Evolutionary conservation across 2,329 filamentous ascomycete species (phyloP).

Genomic region (Nakataea oryzae): DNA sequence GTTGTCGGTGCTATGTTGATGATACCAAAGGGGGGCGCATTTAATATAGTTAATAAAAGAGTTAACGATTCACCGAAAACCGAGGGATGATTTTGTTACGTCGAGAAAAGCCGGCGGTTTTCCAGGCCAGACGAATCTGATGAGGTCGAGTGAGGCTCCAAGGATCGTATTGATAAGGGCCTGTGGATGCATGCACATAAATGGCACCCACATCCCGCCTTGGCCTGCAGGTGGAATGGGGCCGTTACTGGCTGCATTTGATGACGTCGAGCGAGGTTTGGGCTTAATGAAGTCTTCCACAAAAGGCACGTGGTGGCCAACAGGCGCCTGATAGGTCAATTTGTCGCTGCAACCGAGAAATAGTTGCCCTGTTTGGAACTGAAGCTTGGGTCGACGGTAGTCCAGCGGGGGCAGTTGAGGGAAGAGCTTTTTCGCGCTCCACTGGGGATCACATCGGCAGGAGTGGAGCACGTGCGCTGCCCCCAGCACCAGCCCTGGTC

Average conservation of each 20-base stretch:
- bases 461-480: background rate
- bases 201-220: too few species aligned
- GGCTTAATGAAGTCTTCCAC: too few species aligned
- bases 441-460: too few species aligned
- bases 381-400: background rate
- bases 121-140: too few species aligned
- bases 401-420: background rate
- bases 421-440: background rate
- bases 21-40: background rate
- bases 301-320: background rate
- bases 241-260: background rate
- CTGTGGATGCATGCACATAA: too few species aligned
- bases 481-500: background rate
- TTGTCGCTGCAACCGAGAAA: conserved; percentile 2
- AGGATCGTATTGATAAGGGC: too few species aligned
- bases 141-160: too few species aligned
- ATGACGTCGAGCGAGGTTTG: too few species aligned
- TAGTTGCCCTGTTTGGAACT: background rate
- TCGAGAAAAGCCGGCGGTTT: too few species aligned
- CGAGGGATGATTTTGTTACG: too few species aligned
- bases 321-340: conserved; percentile 6
- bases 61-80: too few species aligned
- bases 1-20: background rate
- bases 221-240: too few species aligned
- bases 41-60: background rate